Percentiles rank a stretch among this genome's conserved stretches.
These are phyloP conservation scores for Entomortierella beljakovae DNA, from an alignment of 192 early-diverging fungal species.

Conservation along the genomic window DNA sequence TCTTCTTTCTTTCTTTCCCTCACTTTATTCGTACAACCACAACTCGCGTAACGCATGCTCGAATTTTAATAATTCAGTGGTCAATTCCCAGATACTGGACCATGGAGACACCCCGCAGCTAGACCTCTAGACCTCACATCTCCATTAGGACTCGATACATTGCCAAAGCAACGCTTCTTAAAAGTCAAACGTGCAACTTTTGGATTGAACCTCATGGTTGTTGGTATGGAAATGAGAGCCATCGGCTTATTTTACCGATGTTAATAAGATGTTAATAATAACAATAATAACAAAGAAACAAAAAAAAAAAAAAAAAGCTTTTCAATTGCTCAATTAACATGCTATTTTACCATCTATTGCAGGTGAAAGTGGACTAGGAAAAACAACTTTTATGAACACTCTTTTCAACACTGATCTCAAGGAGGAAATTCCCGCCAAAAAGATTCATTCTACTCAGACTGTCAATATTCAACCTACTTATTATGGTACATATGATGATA, in stretches of 20 bases:
- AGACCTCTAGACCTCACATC: constrained; percentile 60
- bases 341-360: constrained; percentile 10
- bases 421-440: constrained; percentile 74
- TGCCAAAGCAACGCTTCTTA: constrained; percentile 76
- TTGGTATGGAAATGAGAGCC: constrained; percentile 68
- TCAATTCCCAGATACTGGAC: constrained; percentile 80
- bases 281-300: background rate
- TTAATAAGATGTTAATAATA: background rate
- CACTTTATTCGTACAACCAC: constrained; percentile 10
- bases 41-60: too few species aligned
- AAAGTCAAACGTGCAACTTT: constrained; percentile 79
- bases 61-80: constrained; percentile 57
- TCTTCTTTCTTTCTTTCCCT: background rate
- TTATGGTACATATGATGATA: constrained; percentile 69
- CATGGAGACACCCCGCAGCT: constrained; percentile 87
- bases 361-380: constrained; percentile 98
- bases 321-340: constrained; percentile 20
- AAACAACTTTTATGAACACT: constrained; percentile 99
- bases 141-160: constrained; percentile 76
- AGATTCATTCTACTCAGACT: constrained; percentile 78
- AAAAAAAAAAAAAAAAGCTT: background rate
- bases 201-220: constrained; percentile 95
- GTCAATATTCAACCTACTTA: constrained; percentile 87
- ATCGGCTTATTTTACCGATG: background rate
- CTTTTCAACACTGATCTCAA: constrained; percentile 94